phyloP scores from a whole-genome alignment of 208 protist species.

The Trichomonas vaginalis region DNA sequence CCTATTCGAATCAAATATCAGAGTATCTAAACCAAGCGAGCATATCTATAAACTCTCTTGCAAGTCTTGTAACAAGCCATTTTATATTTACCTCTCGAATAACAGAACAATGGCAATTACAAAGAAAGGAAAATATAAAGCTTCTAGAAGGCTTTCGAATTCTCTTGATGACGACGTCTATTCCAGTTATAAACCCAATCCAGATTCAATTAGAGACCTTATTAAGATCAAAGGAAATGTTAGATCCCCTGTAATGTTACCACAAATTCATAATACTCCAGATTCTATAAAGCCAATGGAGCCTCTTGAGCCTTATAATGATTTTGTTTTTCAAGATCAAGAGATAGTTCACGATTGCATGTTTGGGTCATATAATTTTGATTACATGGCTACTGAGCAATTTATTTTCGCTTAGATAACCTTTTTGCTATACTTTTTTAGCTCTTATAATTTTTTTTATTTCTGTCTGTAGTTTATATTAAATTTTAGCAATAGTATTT shows the following conservation, averaged over 20 bases:
- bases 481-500: too few relatives aligned
- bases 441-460: too few relatives aligned
- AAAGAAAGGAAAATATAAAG: neutral
- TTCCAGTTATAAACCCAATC: neutral
- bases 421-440: too few relatives aligned
- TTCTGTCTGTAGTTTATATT: too few relatives aligned
- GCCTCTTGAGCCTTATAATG: neutral
- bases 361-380: neutral
- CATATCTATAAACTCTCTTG: neutral
- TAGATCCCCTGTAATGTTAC: neutral
- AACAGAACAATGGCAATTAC: neutral
- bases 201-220: neutral
- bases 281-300: neutral
- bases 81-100: neutral
- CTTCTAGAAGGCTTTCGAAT: neutral
- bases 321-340: neutral
- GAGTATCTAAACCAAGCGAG: neutral
- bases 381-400: neutral
- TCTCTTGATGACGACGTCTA: neutral
- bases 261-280: neutral
- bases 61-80: neutral
- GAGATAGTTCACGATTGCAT: neutral
- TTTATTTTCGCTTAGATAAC: neutral
- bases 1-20: neutral
- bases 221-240: neutral